Evolutionary conservation across 2,329 filamentous ascomycete genomes (phyloP).

Genomic region (Fusarium haematococcum): DNA sequence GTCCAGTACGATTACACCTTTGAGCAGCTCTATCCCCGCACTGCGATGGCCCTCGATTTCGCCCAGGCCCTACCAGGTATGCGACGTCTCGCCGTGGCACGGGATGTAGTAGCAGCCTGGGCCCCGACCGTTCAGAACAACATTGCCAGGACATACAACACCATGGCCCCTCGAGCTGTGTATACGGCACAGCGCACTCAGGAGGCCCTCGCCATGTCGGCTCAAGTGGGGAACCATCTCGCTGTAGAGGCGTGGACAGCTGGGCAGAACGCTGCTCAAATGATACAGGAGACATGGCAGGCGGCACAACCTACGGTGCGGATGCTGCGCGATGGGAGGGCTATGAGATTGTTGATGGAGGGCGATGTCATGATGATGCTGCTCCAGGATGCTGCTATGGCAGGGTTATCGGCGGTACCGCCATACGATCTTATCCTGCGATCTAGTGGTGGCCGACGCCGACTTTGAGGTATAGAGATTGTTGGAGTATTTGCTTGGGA

Average conservation of each 20-base stretch:
- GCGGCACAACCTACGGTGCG: background rate
- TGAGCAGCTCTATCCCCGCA: conserved; percentile 3
- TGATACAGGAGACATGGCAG: conserved; percentile 15
- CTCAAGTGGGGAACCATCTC: conserved; percentile 7
- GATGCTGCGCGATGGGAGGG: background rate
- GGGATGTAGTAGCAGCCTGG: background rate
- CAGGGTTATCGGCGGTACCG: conserved; percentile 15
- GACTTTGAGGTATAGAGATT: background rate
- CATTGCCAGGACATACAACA: conserved; percentile 13
- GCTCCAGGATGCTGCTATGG: background rate
- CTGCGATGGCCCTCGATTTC: background rate
- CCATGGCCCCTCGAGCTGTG: background rate
- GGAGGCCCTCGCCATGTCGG: conserved; percentile 6
- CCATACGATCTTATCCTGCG: conserved; percentile 15
- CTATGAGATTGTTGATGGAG: background rate
- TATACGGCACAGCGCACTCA: background rate
- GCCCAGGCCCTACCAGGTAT: background rate
- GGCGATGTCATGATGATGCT: background rate
- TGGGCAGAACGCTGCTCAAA: background rate
- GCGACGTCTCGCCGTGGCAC: background rate
- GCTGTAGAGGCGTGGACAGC: conserved; percentile 6
- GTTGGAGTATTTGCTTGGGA: background rate
- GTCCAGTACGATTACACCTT: background rate
- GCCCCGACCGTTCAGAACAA: background rate
- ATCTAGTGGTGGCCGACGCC: background rate